Base-by-base conservation (phyloP, 2,329 filamentous ascomycete genomes). In the Hansfordia pulvinata region DNA sequence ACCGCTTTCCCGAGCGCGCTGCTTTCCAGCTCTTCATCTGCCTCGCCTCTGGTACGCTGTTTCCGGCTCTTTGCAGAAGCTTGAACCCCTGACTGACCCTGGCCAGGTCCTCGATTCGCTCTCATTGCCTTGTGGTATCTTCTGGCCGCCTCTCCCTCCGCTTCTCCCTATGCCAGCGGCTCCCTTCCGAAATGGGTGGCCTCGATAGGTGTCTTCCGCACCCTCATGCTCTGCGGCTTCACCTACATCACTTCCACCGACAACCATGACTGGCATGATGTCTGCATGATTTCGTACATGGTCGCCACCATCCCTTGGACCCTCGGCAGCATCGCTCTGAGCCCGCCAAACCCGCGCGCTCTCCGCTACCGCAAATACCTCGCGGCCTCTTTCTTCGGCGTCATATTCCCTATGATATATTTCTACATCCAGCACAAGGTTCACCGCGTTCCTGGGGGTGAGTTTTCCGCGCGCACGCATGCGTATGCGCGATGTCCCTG, bases 351-450 rank as follows among this genome's bases (percentile, higher is more conserved):
- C 49, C 66, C 76, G 9, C 70, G 61, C 35, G 83, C 90, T 6
- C 67, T 94, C 47, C 85, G 79, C 55, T 93, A 92, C 53, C 71
- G 90, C 40, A 96, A 93, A 58, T 74, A 79, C 37, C 58, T 96
- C 28, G 84, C 81, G 4, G 62, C 69, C 17, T 65, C 76, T 20
- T 98, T 98, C 59, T 98, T 96, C 46, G 83, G 78, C 27, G 92
- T 85, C 4, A 65, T 98, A 17, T 67, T 94, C 25, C 86, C 86
- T 17, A 60, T 98, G 49, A 69, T 96, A 12, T 96, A 94, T 60
- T 98, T 85, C 51, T 98, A 94, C 50, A 93, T 98, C 37, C 90
- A 94, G 53, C 90, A 98, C 64, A 98, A 98, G 56, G 82, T 98
- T 27, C 85, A 98, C 52, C 83, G 77, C 32, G 73, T 96, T 34